phyloP scores from a whole-genome alignment of 345 rosid species.

The Psidium guajava region DNA sequence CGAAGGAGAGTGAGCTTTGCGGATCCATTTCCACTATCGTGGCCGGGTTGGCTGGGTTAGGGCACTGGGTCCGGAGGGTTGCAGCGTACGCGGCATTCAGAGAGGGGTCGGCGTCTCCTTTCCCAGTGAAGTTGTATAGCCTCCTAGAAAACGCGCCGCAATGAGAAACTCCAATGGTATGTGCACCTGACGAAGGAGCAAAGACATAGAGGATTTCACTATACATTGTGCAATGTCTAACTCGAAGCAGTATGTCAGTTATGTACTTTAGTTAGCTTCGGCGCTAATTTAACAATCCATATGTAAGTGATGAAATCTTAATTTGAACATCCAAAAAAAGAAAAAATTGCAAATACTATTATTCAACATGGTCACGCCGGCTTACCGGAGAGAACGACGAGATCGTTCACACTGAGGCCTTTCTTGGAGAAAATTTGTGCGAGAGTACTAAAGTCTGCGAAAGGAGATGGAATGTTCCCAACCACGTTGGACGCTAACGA shows the following conservation, averaged over 20 bases:
- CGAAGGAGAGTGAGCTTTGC: slow-evolving; percentile 2
- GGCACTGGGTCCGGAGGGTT: slow-evolving; percentile 1
- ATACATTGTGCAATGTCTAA: background rate
- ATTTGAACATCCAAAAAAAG: background rate
- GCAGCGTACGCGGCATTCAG: background rate
- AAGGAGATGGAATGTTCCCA: slow-evolving; percentile 5
- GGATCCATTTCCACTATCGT: slow-evolving; percentile 9
- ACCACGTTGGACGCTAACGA: background rate
- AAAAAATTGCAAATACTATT: too few species aligned
- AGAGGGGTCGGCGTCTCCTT: background rate
- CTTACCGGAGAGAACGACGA: background rate
- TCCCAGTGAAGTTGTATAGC: background rate
- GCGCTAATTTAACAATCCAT: background rate
- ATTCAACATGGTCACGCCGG: background rate
- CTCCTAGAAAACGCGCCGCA: background rate
- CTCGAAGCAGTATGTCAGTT: background rate
- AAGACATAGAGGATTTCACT: background rate
- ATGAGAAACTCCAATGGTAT: background rate
- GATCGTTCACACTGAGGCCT: background rate
- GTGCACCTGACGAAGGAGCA: background rate
- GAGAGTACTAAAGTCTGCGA: slow-evolving; percentile 27
- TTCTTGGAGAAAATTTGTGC: background rate
- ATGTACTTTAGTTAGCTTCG: background rate
- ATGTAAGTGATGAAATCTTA: background rate
- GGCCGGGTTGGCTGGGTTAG: background rate